Evolutionary conservation across 2,329 filamentous ascomycete genomes (phyloP).

Genomic region (Metarhizium album): DNA sequence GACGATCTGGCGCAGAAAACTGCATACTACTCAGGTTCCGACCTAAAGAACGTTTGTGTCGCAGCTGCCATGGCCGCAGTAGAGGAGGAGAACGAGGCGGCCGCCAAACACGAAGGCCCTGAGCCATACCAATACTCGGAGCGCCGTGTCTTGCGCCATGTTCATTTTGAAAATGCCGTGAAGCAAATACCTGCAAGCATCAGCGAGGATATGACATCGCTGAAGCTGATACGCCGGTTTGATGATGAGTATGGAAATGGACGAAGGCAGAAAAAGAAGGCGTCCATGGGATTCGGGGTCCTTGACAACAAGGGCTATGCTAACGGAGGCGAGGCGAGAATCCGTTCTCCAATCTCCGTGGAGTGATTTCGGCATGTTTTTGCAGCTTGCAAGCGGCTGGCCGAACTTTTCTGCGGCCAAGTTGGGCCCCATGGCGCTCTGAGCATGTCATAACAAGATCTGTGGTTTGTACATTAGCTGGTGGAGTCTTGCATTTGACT

Average conservation of each 20-base stretch:
- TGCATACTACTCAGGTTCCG: constrained; percentile 70
- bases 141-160: constrained; percentile 37
- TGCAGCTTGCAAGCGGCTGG: neutral
- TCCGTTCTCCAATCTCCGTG: constrained; percentile 17
- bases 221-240: constrained; percentile 84
- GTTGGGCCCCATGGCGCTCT: neutral
- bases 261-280: constrained; percentile 45
- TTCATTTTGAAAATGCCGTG: constrained; percentile 78
- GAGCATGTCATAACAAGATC: neutral
- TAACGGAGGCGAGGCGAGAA: constrained; percentile 34
- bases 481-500: neutral
- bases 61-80: constrained; percentile 71
- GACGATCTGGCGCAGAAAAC: constrained; percentile 54
- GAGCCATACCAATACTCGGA: constrained; percentile 52
- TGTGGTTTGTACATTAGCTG: neutral
- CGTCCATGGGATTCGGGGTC: constrained; percentile 48
- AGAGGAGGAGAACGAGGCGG: constrained; percentile 53
- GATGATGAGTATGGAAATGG: constrained; percentile 90
- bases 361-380: neutral
- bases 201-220: constrained; percentile 81
- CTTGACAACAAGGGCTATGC: constrained; percentile 22
- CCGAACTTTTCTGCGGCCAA: neutral
- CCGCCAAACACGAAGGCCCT: constrained; percentile 25
- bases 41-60: constrained; percentile 74
- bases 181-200: constrained; percentile 87